These are phyloP conservation scores for Clonostachys rhizophaga DNA, from an alignment of 2,329 filamentous ascomycete species.

Conservation along the genomic window DNA sequence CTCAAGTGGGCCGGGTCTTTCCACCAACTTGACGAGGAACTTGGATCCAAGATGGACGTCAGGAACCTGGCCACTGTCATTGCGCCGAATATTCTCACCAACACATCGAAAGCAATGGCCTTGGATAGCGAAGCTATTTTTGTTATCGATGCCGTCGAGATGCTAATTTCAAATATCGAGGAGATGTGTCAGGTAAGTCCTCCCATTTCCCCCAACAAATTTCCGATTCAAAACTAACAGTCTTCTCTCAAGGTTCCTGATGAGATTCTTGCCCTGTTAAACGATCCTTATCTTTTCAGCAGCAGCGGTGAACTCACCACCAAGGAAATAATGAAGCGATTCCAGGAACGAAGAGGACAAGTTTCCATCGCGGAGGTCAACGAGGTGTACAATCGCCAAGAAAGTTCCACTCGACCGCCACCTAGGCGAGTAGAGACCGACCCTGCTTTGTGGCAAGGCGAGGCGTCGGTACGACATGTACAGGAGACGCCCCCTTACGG, in stretches of 20 bases:
- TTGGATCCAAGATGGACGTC: conserved; percentile 97
- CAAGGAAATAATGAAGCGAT: conserved; percentile 93
- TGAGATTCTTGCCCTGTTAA: conserved; percentile 81
- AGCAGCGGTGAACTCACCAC: conserved; percentile 84
- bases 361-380: conserved; percentile 57
- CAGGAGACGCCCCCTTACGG: conserved; percentile 45
- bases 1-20: conserved; percentile 97
- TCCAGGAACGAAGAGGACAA: conserved; percentile 68
- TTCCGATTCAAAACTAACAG: conserved; percentile 8
- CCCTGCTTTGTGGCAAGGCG: conserved; percentile 75
- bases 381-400: conserved; percentile 51
- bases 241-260: conserved; percentile 69
- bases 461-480: conserved; percentile 78
- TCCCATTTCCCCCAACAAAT: background rate
- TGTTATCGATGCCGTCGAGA: conserved; percentile 88
- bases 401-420: conserved; percentile 49
- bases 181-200: conserved; percentile 89
- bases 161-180: conserved; percentile 88
- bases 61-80: conserved; percentile 97
- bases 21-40: conserved; percentile 94
- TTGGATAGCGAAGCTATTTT: conserved; percentile 87
- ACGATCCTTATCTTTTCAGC: conserved; percentile 77
- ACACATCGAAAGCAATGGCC: conserved; percentile 56
- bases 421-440: conserved; percentile 79
- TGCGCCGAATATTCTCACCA: conserved; percentile 88